Conservation (phyloP, 2,329 filamentous ascomycete species). For the Verticillium tricorpus region DNA sequence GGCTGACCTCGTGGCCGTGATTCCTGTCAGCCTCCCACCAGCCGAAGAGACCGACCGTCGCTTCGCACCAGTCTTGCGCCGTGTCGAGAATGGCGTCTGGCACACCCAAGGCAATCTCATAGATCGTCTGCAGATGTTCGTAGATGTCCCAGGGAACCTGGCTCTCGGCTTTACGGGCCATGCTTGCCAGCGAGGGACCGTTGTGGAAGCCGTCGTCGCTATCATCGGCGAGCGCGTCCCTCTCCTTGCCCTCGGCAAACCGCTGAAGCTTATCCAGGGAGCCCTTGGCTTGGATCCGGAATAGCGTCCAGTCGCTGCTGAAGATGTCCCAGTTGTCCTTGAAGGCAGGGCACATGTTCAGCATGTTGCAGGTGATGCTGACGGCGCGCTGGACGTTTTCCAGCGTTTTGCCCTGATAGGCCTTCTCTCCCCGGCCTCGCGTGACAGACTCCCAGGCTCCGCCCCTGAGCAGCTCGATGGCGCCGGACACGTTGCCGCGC, state of each 20-base stretch:
- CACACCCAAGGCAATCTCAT: conserved; percentile 75
- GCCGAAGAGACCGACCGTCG: conserved; percentile 72
- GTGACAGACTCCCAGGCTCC: conserved; percentile 77
- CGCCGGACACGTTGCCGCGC: conserved; percentile 67
- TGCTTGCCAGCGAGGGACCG: conserved; percentile 53
- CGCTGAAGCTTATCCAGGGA: conserved; percentile 67
- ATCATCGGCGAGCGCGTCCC: conserved; percentile 18
- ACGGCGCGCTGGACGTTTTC: conserved; percentile 71
- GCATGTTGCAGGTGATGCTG: conserved; percentile 60
- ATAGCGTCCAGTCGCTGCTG: conserved; percentile 77
- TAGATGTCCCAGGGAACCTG: conserved; percentile 88
- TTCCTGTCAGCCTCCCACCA: conserved; percentile 77
- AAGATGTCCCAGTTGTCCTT: conserved; percentile 70
- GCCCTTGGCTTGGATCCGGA: conserved; percentile 68
- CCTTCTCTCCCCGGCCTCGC: conserved; percentile 59
- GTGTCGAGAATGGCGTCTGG: conserved; percentile 69
- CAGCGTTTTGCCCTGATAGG: conserved; percentile 73
- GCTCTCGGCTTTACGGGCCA: conserved; percentile 75
- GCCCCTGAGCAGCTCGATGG: conserved; percentile 62
- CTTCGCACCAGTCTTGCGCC: conserved; percentile 90
- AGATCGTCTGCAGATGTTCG: conserved; percentile 75
- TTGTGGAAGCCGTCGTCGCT: conserved; percentile 21
- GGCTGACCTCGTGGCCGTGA: conserved; percentile 33
- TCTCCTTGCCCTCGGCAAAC: conserved; percentile 72
- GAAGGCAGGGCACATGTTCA: conserved; percentile 64